Base-by-base conservation (phyloP, 2,329 filamentous ascomycete genomes). In the Pyricularia grisea region DNA sequence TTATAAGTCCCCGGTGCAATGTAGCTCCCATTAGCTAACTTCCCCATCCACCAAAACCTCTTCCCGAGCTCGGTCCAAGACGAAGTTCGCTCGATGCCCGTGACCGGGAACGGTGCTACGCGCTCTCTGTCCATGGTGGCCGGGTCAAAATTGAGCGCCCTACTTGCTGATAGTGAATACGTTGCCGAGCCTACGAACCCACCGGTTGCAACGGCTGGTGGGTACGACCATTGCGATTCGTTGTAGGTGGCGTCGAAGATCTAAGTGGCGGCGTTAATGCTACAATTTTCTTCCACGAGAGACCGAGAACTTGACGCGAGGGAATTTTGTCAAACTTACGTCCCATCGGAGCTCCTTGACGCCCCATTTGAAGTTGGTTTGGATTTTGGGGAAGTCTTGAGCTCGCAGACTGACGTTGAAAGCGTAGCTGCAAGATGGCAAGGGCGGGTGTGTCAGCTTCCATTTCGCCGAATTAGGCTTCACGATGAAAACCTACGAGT, bases 1-100 rank as follows among this genome's bases (percentile, higher is more conserved):
- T 75, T 12, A 75, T 80, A 70, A 74, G 72, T 58, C 75, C 77
- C 23, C 77, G 78, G 50, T 76, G 73, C 33, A 77, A 74, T 63
- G 72, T 73, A 70, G 77, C 81, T 42, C 74, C 79, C 71, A 55
- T 73, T 72, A 64, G 67, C 71, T 17, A 73, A 65, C 1, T 69
- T 68, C 17, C 72, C 72, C 12, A 72, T 66, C 71, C 72, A 73
- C 71, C 70, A 70, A 25, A 67, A 73, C 28, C 69, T 58, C 68
- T 66, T 60, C 12, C 70, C 69, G 65, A 72, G 69, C 55, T 73
- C 72, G 30, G 33, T 67, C 65, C 71, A 71, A 27, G 71, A 68
- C 11, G 70, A 60, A 12, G 70, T 69, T 67, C 73, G 73, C 14
- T 71, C 70, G n/a, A 71, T 63, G 67, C 72, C 71, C 50, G 67